phyloP scores from a whole-genome alignment of 768 basidiomycete genomes.

The Porphyrellus cyaneotinctus region DNA sequence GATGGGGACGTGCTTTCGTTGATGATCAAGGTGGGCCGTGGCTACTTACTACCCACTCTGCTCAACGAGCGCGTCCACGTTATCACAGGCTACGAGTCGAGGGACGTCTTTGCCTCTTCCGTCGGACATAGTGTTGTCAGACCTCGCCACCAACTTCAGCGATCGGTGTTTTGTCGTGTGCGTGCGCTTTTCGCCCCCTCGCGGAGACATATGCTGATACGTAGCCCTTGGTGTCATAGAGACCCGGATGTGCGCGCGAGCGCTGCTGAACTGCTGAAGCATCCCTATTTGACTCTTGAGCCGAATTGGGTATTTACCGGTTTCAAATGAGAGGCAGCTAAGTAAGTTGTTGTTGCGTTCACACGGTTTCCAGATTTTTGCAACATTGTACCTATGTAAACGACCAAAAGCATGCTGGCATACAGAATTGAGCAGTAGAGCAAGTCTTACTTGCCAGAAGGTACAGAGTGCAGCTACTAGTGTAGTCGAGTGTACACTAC shows the following conservation, averaged over 20 bases:
- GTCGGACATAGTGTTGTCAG: not conserved
- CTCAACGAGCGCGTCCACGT: no score
- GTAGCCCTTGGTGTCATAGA: slow-evolving; percentile 32
- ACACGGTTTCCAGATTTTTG: no score
- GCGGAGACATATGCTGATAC: not conserved
- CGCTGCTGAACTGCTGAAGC: slow-evolving; percentile 68
- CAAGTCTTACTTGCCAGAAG: no score
- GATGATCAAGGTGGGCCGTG: not conserved
- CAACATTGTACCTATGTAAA: no score
- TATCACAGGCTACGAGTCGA: slow-evolving; percentile 73
- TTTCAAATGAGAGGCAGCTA: slow-evolving; percentile 19
- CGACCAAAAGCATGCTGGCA: no score
- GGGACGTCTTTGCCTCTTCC: slow-evolving; percentile 53
- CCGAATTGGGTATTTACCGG: slow-evolving; percentile 57
- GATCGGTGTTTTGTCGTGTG: slow-evolving; percentile 81
- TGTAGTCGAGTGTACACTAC: no score
- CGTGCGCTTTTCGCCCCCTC: not conserved
- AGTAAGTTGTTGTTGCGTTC: no score
- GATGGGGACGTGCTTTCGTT: slow-evolving; percentile 67
- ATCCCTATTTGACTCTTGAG: slow-evolving; percentile 45
- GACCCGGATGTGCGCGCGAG: slow-evolving; percentile 77
- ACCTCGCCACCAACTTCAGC: slow-evolving; percentile 17
- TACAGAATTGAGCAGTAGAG: no score
- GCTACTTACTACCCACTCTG: no score
- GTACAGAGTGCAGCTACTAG: no score